These are phyloP conservation scores for Quercus dentata DNA, from an alignment of 306 rosid genomes.

Conservation along the genomic window DNA sequence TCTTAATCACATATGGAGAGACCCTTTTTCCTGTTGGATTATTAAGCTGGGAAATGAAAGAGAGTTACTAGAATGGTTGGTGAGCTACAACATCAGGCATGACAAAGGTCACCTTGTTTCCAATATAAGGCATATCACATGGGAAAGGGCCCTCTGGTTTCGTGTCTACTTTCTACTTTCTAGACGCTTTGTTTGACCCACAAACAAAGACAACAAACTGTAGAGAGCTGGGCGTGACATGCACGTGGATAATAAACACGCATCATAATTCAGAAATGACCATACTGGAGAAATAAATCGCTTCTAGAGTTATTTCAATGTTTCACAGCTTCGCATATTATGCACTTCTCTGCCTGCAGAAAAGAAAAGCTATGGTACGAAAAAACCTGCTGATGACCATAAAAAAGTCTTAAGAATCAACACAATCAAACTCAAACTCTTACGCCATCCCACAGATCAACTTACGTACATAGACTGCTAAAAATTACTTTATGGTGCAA, in stretches of 20 bases:
- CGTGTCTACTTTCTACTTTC: neutral
- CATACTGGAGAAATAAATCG: neutral
- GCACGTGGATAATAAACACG: slow-evolving; percentile 1
- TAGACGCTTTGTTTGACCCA: slow-evolving; percentile 16
- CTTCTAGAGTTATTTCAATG: neutral
- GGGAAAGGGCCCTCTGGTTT: slow-evolving; percentile 23
- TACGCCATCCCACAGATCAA: too few relatives aligned
- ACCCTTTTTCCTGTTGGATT: too few relatives aligned
- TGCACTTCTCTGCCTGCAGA: neutral
- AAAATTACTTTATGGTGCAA: too few relatives aligned
- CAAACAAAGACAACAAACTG: neutral
- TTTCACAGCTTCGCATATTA: slow-evolving; percentile 2
- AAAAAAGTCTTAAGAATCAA: neutral
- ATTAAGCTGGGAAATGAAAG: too few relatives aligned
- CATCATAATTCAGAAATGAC: neutral
- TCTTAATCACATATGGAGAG: too few relatives aligned
- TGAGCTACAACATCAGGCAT: too few relatives aligned
- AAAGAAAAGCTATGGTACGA: neutral
- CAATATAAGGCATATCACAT: slow-evolving; percentile 16
- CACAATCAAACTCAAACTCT: neutral
- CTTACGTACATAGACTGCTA: too few relatives aligned
- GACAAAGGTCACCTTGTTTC: too few relatives aligned
- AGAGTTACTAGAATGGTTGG: too few relatives aligned
- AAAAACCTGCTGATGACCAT: neutral
- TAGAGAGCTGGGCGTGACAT: neutral